phyloP scores from a whole-genome alignment of 2,329 filamentous ascomycete species.

The Sporothrix globosa region DNA sequence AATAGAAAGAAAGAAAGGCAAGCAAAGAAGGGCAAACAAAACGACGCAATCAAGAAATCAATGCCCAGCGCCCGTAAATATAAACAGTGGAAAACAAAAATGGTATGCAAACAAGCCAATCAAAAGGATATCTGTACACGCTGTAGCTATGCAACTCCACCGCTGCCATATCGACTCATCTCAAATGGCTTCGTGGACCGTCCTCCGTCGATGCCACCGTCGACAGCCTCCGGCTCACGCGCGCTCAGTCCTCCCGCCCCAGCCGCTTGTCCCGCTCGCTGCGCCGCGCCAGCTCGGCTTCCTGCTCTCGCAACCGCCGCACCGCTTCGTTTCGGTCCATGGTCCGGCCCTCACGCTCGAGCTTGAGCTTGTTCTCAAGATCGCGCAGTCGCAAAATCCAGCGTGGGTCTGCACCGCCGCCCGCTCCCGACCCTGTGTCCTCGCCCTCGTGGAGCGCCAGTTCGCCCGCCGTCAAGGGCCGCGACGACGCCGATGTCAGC shows the following conservation, averaged over 20 bases:
- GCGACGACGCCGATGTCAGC: conserved; percentile 26
- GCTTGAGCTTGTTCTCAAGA: conserved; percentile 84
- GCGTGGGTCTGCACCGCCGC: conserved; percentile 60
- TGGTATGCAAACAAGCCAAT: background rate
- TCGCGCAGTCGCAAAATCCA: conserved; percentile 87
- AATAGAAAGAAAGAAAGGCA: background rate
- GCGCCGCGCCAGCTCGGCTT: conserved; percentile 37
- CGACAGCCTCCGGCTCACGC: background rate
- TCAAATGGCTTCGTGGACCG: background rate
- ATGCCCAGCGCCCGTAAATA: conserved; percentile 1
- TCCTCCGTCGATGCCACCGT: background rate
- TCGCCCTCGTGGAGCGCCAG: conserved; percentile 36
- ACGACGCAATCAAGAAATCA: background rate
- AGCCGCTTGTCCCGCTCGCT: conserved; percentile 34
- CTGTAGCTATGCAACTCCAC: background rate
- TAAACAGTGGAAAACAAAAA: background rate
- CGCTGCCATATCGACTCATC: background rate
- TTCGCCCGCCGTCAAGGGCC: conserved; percentile 39
- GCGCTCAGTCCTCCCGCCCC: conserved; percentile 18
- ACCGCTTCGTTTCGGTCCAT: conserved; percentile 83
- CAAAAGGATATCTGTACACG: background rate
- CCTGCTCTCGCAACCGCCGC: conserved; percentile 70
- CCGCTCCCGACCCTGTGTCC: conserved; percentile 37
- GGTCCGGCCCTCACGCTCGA: conserved; percentile 82
- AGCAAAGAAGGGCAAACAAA: background rate